Conservation (phyloP, 2,329 filamentous ascomycete species). For the Claviceps pazoutovae region DNA sequence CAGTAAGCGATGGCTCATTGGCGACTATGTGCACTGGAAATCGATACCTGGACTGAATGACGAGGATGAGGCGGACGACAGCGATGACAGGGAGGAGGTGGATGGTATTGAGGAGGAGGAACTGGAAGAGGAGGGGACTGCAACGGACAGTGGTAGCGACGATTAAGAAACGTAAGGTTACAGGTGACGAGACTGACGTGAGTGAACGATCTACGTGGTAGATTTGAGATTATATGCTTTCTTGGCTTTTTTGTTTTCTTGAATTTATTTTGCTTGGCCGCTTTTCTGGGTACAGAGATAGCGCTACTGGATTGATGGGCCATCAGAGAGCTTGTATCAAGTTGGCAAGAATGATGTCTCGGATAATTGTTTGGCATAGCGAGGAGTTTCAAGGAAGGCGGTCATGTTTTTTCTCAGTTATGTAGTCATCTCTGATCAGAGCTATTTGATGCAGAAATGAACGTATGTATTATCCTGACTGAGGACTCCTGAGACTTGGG, state of each 20-base stretch:
- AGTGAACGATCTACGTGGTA: not conserved
- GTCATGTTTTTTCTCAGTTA: not conserved
- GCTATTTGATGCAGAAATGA: not conserved
- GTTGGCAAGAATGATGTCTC: not conserved
- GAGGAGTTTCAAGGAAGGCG: not conserved
- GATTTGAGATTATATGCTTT: conserved; percentile 1
- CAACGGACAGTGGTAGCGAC: conserved; percentile 33
- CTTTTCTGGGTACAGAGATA: not conserved
- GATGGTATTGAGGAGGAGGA: conserved; percentile 30
- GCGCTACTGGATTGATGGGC: not conserved
- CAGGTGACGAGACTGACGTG: not conserved
- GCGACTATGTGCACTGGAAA: conserved; percentile 71
- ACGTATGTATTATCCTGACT: not conserved
- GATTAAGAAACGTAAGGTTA: conserved; percentile 20
- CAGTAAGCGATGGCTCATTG: conserved; percentile 77
- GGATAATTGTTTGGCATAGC: not conserved
- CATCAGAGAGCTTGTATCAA: too few relatives aligned
- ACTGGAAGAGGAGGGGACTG: conserved; percentile 36
- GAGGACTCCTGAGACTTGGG: too few relatives aligned
- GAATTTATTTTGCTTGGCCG: not conserved
- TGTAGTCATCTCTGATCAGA: not conserved
- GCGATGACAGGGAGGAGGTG: conserved; percentile 36
- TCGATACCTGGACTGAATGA: conserved; percentile 56
- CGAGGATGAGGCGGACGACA: conserved; percentile 40
- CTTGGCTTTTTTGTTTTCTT: not conserved